A percentile compares a stretch with the other conserved stretches of the same genome.
Conservation (phyloP, 1,284 basidiomycete species). For the Malassezia sp. region DNA sequence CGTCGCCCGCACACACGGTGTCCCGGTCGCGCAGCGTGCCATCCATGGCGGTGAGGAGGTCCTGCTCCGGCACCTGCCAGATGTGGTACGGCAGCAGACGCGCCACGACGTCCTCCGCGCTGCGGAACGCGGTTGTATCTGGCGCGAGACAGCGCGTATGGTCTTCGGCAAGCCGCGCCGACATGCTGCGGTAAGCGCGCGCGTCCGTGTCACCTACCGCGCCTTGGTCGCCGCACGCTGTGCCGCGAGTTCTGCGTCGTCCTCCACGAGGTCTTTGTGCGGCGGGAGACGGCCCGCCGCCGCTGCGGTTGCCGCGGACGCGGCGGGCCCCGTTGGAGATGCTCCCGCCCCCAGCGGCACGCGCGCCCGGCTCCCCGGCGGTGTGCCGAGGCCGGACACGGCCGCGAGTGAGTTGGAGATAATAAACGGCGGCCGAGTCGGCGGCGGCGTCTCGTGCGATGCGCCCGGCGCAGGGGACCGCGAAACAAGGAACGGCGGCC, state of each 20-base stretch:
- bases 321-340: background rate
- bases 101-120: conserved; percentile 27
- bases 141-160: conserved; percentile 29
- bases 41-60: conserved; percentile 18
- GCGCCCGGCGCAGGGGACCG: background rate
- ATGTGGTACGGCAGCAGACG: conserved; percentile 41
- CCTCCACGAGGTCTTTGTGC: conserved; percentile 12
- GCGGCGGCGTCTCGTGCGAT: background rate
- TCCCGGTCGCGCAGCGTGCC: background rate
- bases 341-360: background rate
- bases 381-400: conserved; percentile 4
- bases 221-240: conserved; percentile 7
- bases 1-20: background rate
- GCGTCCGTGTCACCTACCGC: background rate
- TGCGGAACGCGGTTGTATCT: conserved; percentile 28
- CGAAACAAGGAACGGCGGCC: background rate
- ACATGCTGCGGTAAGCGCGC: conserved; percentile 2
- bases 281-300: conserved; percentile 6
- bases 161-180: conserved; percentile 11
- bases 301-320: background rate
- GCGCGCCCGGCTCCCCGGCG: background rate
- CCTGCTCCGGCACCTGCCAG: conserved; percentile 36
- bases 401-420: conserved; percentile 14
- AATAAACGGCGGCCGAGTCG: conserved; percentile 12
- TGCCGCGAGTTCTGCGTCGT: conserved; percentile 10